These are phyloP conservation scores for Penicillium cataractarum DNA, from an alignment of 495 filamentous ascomycete species.

Conservation along the genomic window DNA sequence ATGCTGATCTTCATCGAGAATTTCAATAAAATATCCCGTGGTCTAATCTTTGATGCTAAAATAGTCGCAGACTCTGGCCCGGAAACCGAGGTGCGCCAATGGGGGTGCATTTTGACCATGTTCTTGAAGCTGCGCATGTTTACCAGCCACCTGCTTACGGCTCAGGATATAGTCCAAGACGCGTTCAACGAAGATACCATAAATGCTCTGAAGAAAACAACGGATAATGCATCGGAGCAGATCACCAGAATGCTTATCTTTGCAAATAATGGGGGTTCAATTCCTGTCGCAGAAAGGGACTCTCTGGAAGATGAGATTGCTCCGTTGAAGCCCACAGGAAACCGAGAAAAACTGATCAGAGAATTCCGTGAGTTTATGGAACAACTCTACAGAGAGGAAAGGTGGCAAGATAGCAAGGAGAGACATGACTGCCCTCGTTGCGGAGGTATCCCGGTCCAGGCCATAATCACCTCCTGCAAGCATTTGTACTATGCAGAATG, in stretches of 20 bases:
- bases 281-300: neutral
- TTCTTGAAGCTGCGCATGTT: constrained; percentile 56
- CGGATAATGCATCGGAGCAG: constrained; percentile 10
- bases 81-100: constrained; percentile 14
- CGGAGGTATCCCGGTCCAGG: constrained; percentile 24
- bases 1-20: constrained; percentile 32
- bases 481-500: constrained; percentile 56
- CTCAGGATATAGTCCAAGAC: constrained; percentile 48
- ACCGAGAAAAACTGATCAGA: constrained; percentile 3
- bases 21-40: constrained; percentile 30
- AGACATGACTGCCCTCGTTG: constrained; percentile 45
- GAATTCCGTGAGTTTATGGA: constrained; percentile 37
- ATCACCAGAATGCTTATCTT: constrained; percentile 15
- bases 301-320: neutral
- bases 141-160: constrained; percentile 52
- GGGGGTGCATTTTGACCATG: constrained; percentile 36
- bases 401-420: constrained; percentile 19
- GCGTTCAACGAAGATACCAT: constrained; percentile 46
- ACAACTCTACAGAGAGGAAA: constrained; percentile 26
- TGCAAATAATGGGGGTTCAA: constrained; percentile 1
- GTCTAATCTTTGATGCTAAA: neutral
- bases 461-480: constrained; percentile 47
- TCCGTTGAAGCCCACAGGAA: neutral
- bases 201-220: constrained; percentile 26
- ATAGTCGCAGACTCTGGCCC: neutral